phyloP scores from a whole-genome alignment of 2,329 filamentous ascomycete genomes.

The Apiospora kogelbergensis region DNA sequence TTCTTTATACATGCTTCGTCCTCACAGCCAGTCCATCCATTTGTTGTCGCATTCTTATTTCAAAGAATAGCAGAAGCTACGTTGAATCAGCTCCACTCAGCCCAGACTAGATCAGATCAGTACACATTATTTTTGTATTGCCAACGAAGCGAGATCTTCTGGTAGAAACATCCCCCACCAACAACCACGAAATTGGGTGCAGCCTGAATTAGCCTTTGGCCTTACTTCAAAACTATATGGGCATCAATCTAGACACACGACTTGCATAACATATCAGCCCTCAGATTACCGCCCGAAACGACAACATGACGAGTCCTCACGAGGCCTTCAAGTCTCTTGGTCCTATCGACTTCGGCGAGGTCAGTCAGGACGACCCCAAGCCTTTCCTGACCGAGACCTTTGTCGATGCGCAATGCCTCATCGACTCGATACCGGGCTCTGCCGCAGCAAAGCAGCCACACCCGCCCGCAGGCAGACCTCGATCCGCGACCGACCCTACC shows the following conservation, averaged over 20 bases:
- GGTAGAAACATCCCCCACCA: not conserved
- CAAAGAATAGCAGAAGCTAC: not conserved
- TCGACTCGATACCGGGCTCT: constrained; percentile 72
- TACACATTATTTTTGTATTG: not conserved
- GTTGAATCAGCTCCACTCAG: not conserved
- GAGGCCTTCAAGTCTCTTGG: constrained; percentile 53
- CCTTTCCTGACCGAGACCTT: constrained; percentile 61
- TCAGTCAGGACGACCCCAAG: constrained; percentile 46
- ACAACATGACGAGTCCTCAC: constrained; percentile 37
- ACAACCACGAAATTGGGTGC: too few species aligned
- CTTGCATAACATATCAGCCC: not conserved
- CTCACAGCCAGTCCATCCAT: not conserved
- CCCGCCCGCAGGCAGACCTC: constrained; percentile 45
- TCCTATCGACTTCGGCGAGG: constrained; percentile 47
- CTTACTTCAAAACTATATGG: not conserved
- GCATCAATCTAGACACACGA: not conserved
- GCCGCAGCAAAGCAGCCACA: constrained; percentile 41
- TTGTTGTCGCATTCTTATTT: not conserved
- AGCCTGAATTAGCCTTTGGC: not conserved
- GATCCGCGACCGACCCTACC: constrained; percentile 58
- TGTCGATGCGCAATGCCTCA: constrained; percentile 65
- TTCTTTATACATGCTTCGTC: not conserved
- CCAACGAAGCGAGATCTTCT: not conserved
- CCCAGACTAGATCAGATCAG: not conserved
- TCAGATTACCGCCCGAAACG: not conserved